phyloP scores from a whole-genome alignment of 768 basidiomycete genomes.

The Suillus tomentosus region DNA sequence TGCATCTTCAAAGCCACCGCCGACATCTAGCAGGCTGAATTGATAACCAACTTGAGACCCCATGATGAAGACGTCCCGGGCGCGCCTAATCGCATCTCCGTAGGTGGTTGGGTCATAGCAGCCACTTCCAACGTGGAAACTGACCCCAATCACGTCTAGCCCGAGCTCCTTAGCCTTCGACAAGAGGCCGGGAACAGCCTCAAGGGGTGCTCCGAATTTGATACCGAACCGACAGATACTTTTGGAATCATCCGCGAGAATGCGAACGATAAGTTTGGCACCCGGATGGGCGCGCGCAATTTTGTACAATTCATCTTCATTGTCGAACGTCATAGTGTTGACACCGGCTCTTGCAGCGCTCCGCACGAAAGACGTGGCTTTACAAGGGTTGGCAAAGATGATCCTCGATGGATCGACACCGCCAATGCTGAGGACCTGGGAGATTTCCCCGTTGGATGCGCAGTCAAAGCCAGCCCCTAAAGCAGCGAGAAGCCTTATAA shows the following conservation, averaged over 20 bases:
- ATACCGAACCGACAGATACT: constrained; percentile 90
- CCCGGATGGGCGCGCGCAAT: constrained; percentile 76
- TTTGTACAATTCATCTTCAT: constrained; percentile 94
- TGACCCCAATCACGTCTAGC: constrained; percentile 90
- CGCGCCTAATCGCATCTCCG: constrained; percentile 84
- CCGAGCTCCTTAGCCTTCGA: constrained; percentile 74
- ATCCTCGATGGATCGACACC: constrained; percentile 79
- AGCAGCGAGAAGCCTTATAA: constrained; percentile 86
- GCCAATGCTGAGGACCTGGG: constrained; percentile 70
- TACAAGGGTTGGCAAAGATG: constrained; percentile 99
- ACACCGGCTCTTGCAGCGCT: constrained; percentile 79
- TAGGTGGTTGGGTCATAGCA: constrained; percentile 93
- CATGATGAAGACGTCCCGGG: constrained; percentile 86
- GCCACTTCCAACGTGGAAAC: constrained; percentile 97
- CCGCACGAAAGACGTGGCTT: constrained; percentile 91
- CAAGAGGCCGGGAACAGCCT: constrained; percentile 76
- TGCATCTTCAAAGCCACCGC: constrained; percentile 93
- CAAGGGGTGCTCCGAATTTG: constrained; percentile 94
- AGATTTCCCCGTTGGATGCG: constrained; percentile 93
- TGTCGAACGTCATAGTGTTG: constrained; percentile 97
- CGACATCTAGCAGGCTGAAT: constrained; percentile 88
- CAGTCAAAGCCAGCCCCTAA: constrained; percentile 96
- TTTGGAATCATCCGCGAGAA: constrained; percentile 97
- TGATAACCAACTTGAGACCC: constrained; percentile 76
- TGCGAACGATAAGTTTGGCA: constrained; percentile 90